Conservation (phyloP, 352 stramenopile species). For the Peronospora tabacina region DNA sequence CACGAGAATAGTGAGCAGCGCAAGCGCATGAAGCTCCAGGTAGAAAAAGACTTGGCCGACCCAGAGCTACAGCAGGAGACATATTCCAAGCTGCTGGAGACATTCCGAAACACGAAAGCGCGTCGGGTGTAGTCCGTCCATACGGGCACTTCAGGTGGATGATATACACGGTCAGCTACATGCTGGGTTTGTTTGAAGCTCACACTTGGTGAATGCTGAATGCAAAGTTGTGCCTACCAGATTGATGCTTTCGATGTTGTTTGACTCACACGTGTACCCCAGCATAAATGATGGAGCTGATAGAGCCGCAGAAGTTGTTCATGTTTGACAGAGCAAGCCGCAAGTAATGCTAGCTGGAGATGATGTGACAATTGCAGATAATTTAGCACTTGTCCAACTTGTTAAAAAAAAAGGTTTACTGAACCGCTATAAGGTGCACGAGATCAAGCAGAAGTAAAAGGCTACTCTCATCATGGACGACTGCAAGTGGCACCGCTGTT, state of each 20-base stretch:
- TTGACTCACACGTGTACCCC: too few species aligned
- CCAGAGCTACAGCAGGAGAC: constrained; percentile 48
- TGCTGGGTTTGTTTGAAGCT: constrained; percentile 3
- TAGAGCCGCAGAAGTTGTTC: not conserved
- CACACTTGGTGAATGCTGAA: not conserved
- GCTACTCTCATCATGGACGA: too few species aligned
- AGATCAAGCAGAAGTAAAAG: too few species aligned
- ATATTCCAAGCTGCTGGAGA: constrained; percentile 63
- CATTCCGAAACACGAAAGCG: constrained; percentile 44
- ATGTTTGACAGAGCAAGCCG: not conserved
- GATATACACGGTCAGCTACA: constrained; percentile 28
- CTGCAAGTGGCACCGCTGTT: too few species aligned
- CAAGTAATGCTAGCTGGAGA: not conserved
- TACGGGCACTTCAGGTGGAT: constrained; percentile 19
- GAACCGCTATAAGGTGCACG: too few species aligned
- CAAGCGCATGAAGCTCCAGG: constrained; percentile 56
- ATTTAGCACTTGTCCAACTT: too few species aligned
- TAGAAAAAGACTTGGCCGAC: constrained; percentile 62
- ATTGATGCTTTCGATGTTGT: not conserved
- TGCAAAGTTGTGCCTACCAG: not conserved
- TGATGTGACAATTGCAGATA: too few species aligned
- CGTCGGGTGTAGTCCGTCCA: constrained; percentile 18
- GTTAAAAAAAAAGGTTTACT: too few species aligned
- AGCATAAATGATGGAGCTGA: not conserved
- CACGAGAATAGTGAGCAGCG: constrained; percentile 33